phyloP scores from a whole-genome alignment of 177 flowering plant genomes.

The Vitis hybrid region DNA sequence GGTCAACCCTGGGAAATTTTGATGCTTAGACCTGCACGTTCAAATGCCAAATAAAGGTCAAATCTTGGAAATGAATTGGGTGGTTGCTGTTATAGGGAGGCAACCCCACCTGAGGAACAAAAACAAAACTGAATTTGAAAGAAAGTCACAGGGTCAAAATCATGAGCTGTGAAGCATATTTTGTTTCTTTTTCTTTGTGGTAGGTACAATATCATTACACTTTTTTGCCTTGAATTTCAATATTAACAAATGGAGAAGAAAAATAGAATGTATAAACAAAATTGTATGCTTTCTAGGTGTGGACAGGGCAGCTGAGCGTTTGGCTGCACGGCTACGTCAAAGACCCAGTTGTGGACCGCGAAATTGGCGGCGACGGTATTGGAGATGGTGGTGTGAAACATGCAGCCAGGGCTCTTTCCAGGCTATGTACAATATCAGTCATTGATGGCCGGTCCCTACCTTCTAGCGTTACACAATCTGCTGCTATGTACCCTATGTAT shows the following conservation, averaged over 20 bases:
- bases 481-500: slow-evolving; percentile 64
- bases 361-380: too few species aligned
- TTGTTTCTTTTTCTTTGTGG: neutral
- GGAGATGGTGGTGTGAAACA: slow-evolving; percentile 39
- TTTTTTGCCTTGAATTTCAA: neutral
- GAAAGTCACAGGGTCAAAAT: neutral
- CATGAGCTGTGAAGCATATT: neutral
- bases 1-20: too few species aligned
- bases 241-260: neutral
- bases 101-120: neutral
- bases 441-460: slow-evolving; percentile 67
- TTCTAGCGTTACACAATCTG: slow-evolving; percentile 61
- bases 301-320: neutral
- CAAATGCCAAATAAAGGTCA: too few species aligned
- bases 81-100: too few species aligned
- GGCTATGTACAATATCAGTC: slow-evolving; percentile 57
- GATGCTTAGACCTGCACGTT: too few species aligned
- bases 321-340: slow-evolving; percentile 6
- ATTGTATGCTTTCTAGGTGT: neutral
- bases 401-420: slow-evolving; percentile 62
- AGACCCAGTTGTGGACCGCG: slow-evolving; percentile 34
- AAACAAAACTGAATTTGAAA: neutral
- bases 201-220: neutral
- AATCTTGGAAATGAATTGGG: too few species aligned
- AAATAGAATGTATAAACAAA: neutral